Percentiles rank a stretch among this genome's conserved stretches.
Conservation (phyloP, 768 basidiomycete species). For the Russula griseocarnosa region DNA sequence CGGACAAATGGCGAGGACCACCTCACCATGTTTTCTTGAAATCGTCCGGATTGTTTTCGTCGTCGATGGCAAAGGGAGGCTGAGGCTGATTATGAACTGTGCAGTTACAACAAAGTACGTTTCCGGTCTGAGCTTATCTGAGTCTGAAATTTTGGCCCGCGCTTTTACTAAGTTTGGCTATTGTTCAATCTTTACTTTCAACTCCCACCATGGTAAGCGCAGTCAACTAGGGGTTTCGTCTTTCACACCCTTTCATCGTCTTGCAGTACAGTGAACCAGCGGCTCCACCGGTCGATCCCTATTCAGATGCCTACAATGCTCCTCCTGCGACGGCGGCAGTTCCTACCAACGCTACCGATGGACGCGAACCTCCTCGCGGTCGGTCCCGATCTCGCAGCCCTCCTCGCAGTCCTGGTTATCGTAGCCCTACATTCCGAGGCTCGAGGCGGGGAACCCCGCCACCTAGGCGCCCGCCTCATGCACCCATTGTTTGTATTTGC, state of each 20-base stretch:
- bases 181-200: conserved; percentile 33
- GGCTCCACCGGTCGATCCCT: conserved; percentile 65
- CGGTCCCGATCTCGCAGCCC: conserved; percentile 70
- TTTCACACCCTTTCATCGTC: conserved; percentile 18
- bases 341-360: conserved; percentile 39
- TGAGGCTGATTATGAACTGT: conserved; percentile 63
- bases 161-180: conserved; percentile 32
- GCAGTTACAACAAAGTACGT: conserved; percentile 46
- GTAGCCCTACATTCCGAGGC: conserved; percentile 53
- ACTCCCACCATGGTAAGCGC: conserved; percentile 61
- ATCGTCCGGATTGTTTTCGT: conserved; percentile 40
- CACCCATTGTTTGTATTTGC: conserved; percentile 62
- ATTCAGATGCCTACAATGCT: conserved; percentile 76
- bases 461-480: conserved; percentile 62
- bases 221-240: conserved; percentile 32
- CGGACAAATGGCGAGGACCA: conserved; percentile 38
- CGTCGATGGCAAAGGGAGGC: conserved; percentile 31
- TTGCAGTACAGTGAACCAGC: conserved; percentile 63
- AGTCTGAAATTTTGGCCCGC: conserved; percentile 23
- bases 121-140: conserved; percentile 32
- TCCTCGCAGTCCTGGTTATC: conserved; percentile 58
- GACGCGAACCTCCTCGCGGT: conserved; percentile 57
- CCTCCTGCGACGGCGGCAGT: conserved; percentile 50
- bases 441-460: conserved; percentile 43
- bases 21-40: conserved; percentile 72